Base-by-base conservation (phyloP, 148 eudicot genomes). In the Nepenthes mirabilis region DNA sequence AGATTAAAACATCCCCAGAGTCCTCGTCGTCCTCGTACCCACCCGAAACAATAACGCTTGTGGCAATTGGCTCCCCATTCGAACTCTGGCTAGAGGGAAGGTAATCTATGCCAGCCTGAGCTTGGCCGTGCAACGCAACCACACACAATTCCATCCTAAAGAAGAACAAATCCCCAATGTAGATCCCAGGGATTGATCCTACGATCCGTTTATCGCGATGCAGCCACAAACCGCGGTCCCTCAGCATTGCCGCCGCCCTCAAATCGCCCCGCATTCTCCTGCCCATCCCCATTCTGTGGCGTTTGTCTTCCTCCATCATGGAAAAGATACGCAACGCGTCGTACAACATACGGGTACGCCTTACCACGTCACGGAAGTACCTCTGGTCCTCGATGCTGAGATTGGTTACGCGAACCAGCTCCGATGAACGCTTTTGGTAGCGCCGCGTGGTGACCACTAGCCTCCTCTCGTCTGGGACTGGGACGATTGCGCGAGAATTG, bases 1-100 rank as follows among this genome's bases (percentile, higher is more conserved):
- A 91, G 2, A 82, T 56, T 2, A 88, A 52, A 55, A 81, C 87
- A 58, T 88, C 96, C 11, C 98, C 96, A 1, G 60, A 49, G 65
- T 88, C 96, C 9, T 80, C 94, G 62, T 88, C 88, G 35, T 91
- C 94, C 49, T 91, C 98, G n/a, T 91, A 91, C 33, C 98, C 98
- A 51, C 90, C 98, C 0, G 96, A 91, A 12, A 86, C 91, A 33
- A 88, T 84, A 1, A 88, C 61, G 56, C 48, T 88, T 2, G 96
- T 91, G 1, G 98, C 98, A 66, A 91, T 79, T 0, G 98, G 98
- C 72, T 91, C 94, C 14, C 94, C 84, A 61, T 88, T 88, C 14
- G 91, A 77, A 74, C 91, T 88, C 76, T 80, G 78, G 36, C 73
- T 82, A 1, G 83, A 71, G 2, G 94, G 67, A n/a, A 88, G 61